Conservation (phyloP, 2,329 filamentous ascomycete genomes). For the Colletotrichum shisoi region DNA sequence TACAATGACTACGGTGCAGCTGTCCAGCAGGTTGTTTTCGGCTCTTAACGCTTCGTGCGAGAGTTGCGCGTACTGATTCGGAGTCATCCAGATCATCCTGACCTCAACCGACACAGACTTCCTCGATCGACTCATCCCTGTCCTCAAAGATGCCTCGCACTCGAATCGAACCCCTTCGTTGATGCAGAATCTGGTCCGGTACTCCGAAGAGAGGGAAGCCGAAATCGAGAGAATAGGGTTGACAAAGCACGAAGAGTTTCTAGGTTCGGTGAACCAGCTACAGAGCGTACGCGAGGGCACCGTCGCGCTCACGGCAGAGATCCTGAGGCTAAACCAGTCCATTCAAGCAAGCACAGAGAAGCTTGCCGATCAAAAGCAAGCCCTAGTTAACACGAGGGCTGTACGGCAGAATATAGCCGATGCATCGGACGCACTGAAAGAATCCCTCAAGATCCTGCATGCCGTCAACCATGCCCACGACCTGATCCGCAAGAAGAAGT, state of each 20-base stretch:
- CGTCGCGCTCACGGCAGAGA: slow-evolving; percentile 86
- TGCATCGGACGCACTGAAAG: slow-evolving; percentile 84
- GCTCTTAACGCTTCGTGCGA: slow-evolving; percentile 27
- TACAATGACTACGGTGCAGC: slow-evolving; percentile 59
- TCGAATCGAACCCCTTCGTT: slow-evolving; percentile 77
- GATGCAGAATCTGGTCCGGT: slow-evolving; percentile 78
- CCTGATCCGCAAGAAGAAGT: slow-evolving; percentile 87
- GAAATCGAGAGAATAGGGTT: slow-evolving; percentile 96
- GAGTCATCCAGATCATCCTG: slow-evolving; percentile 76
- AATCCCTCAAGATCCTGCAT: slow-evolving; percentile 89
- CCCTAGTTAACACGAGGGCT: slow-evolving; percentile 87
- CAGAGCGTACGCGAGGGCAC: slow-evolving; percentile 91
- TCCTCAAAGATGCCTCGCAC: slow-evolving; percentile 86
- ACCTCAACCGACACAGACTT: slow-evolving; percentile 92
- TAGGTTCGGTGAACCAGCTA: slow-evolving; percentile 92
- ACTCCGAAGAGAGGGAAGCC: slow-evolving; percentile 83
- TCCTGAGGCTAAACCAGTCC: slow-evolving; percentile 89
- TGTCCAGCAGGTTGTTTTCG: slow-evolving; percentile 54
- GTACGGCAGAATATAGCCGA: slow-evolving; percentile 97
- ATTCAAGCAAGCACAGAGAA: slow-evolving; percentile 96
- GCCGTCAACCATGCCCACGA: slow-evolving; percentile 96
- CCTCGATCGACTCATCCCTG: slow-evolving; percentile 92
- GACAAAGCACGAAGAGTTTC: slow-evolving; percentile 96
- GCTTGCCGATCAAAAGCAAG: slow-evolving; percentile 91
- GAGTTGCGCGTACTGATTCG: background rate